Conservation (phyloP, 176 grass and related monocot species). For the Oryza australiensis region DNA sequence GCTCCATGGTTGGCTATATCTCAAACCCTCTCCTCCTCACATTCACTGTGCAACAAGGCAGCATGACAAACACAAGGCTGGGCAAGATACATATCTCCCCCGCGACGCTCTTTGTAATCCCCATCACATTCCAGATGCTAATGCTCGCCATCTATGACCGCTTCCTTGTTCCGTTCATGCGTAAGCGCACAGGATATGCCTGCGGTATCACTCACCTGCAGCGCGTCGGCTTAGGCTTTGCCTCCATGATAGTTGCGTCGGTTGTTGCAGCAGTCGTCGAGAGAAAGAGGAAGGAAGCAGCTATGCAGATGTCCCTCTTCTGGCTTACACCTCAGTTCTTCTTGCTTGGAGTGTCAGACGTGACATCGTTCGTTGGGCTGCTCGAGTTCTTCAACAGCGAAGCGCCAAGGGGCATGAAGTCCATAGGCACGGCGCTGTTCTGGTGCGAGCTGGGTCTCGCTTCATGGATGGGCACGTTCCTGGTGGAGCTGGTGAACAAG, state of each 20-base stretch:
- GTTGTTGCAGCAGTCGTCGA: constrained; percentile 45
- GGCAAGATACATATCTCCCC: constrained; percentile 51
- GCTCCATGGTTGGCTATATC: constrained; percentile 46
- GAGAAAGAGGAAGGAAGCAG: constrained; percentile 35
- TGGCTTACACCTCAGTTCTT: constrained; percentile 59
- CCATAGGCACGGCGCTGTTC: constrained; percentile 58
- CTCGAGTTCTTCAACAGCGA: constrained; percentile 78
- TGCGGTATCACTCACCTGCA: constrained; percentile 52
- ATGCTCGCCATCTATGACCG: constrained; percentile 56
- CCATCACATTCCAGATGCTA: constrained; percentile 49
- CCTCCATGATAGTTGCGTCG: constrained; percentile 28
- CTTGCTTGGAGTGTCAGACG: constrained; percentile 54
- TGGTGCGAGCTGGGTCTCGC: constrained; percentile 55
- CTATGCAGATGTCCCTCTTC: constrained; percentile 56
- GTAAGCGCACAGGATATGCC: constrained; percentile 42
- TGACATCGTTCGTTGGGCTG: constrained; percentile 58
- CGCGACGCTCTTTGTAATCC: constrained; percentile 56
- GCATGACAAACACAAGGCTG: constrained; percentile 59
- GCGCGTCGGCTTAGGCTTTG: constrained; percentile 41
- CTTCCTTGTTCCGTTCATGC: constrained; percentile 37
- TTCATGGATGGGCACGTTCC: constrained; percentile 48
- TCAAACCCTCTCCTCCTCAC: constrained; percentile 42
- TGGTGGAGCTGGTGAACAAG: constrained; percentile 47
- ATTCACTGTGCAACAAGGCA: constrained; percentile 60
- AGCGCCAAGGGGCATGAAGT: constrained; percentile 53